Conservation (phyloP, 768 basidiomycete species). For the Russula griseocarnosa region DNA sequence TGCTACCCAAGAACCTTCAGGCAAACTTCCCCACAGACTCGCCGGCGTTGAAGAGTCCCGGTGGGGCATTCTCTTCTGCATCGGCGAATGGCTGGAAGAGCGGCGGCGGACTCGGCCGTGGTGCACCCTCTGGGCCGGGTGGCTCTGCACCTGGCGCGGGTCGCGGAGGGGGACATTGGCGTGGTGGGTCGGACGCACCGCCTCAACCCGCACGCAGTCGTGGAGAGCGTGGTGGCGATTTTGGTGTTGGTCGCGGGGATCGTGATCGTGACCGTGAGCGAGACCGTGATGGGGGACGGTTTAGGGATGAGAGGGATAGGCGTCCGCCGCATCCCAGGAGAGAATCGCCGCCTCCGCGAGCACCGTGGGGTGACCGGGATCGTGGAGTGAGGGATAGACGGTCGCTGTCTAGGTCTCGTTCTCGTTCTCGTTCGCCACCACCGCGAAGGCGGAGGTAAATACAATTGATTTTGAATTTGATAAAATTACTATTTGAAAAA, state of each 20-base stretch:
- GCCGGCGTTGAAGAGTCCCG: slow-evolving; percentile 47
- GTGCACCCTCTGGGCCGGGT: slow-evolving; percentile 40
- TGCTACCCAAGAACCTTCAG: slow-evolving; percentile 61
- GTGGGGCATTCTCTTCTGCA: slow-evolving; percentile 36
- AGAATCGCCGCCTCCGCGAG: slow-evolving; percentile 42
- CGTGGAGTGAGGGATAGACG: slow-evolving; percentile 36
- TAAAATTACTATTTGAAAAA: slow-evolving; percentile 6
- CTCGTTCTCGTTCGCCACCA: slow-evolving; percentile 41
- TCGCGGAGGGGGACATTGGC: slow-evolving; percentile 67
- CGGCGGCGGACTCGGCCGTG: slow-evolving; percentile 37
- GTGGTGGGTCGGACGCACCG: slow-evolving; percentile 59
- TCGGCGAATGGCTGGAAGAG: slow-evolving; percentile 38
- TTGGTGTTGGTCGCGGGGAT: slow-evolving; percentile 32
- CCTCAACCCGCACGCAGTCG: slow-evolving; percentile 37
- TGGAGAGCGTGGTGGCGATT: slow-evolving; percentile 45
- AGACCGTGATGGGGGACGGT: slow-evolving; percentile 35
- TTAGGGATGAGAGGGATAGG: slow-evolving; percentile 50
- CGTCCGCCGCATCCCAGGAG: slow-evolving; percentile 40
- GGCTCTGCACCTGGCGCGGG: slow-evolving; percentile 38
- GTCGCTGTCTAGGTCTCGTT: slow-evolving; percentile 37
- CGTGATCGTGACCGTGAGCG: slow-evolving; percentile 31
- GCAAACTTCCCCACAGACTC: slow-evolving; percentile 41
- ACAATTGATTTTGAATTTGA: background rate
- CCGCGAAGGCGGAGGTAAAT: slow-evolving; percentile 32
- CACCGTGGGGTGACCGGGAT: slow-evolving; percentile 39